Base-by-base conservation (phyloP, 441 rosid species). In the Bocquillonia castaneifolia region DNA sequence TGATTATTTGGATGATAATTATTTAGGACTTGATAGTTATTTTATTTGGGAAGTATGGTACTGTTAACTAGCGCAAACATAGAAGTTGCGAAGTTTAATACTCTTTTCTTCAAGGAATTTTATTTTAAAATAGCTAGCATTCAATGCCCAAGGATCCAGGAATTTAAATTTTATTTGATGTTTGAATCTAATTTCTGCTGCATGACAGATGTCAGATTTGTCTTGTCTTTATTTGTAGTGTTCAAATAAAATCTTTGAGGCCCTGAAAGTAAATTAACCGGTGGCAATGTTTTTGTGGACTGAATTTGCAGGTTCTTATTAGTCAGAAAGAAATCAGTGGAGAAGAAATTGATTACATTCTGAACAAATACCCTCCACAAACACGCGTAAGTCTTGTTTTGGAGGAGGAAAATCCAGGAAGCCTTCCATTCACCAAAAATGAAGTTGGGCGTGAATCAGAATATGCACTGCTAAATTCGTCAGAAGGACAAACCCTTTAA, bases 401-500 rank as follows among this genome's bases (percentile, higher is more conserved):
- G 79, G 85, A 82, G 77, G 97, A 93, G 80, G 85, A 88, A 69
- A 82, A 86, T 68, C 96, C 96, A 0, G 97, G 86, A 63, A 86
- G 65, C 71, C 80, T 93, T 32, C 87, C 92, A 7, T 85, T 86
- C 65, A 48, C 45, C 74, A 61, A 62, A 20, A 71, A 58, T 13
- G 82, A 80, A 65, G 72, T 31, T 54, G 72, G 50, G 22, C 72
- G 40, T 18, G 79, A 80, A 57, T 37, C 68, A 7, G 83, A 81
- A 59, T 76, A 72, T 47, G 79, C 78, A 0, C 76, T 84, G 48
- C 45, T 72, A 36, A 66, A 85, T 53, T 73, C 78, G 61, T 76
- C 87, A 3, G 70, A 71, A 66, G 71, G 77, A 29, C 34, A 55
- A 67, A 47, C 70, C 18, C 65, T 31, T 3, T 75, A 67, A 74